These are phyloP conservation scores for Raphanus raphanistrum DNA, from an alignment of 345 rosid genomes.

Conservation along the genomic window DNA sequence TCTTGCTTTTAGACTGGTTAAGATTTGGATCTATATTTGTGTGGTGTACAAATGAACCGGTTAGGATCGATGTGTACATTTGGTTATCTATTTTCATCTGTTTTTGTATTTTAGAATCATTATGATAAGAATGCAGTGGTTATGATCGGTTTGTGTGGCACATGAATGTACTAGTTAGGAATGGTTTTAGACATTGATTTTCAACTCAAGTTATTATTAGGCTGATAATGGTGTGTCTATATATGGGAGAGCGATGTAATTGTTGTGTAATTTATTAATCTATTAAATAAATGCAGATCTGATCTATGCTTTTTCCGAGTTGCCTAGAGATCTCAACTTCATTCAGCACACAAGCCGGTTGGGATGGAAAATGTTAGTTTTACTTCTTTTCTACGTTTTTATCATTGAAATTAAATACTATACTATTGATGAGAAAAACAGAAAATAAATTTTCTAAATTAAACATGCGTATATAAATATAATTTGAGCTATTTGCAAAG, in stretches of 20 bases:
- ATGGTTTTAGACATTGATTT: constrained; percentile 1
- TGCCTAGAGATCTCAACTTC: constrained; percentile 87
- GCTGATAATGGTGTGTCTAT: neutral
- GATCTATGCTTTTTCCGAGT: constrained; percentile 75
- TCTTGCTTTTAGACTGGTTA: neutral
- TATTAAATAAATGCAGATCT: constrained; percentile 62
- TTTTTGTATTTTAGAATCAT: neutral
- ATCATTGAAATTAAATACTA: neutral
- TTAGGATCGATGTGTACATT: neutral
- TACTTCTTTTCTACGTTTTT: neutral
- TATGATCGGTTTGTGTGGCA: neutral
- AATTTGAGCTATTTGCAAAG: neutral
- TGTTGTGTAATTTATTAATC: neutral
- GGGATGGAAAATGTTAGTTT: constrained; percentile 88
- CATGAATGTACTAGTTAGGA: neutral
- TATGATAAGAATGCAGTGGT: constrained; percentile 15
- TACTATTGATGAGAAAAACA: neutral
- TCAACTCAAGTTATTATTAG: neutral
- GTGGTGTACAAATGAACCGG: constrained; percentile 3
- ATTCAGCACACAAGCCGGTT: constrained; percentile 74
- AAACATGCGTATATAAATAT: neutral
- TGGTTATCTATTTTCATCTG: neutral
- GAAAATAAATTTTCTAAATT: neutral
- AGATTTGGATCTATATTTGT: constrained; percentile 7
- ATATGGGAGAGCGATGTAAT: neutral